Evolutionary conservation across 2,329 filamentous ascomycete genomes (phyloP), one percentile per base, ranked within the genome.

Genomic region (Thielaviopsis populi): DNA sequence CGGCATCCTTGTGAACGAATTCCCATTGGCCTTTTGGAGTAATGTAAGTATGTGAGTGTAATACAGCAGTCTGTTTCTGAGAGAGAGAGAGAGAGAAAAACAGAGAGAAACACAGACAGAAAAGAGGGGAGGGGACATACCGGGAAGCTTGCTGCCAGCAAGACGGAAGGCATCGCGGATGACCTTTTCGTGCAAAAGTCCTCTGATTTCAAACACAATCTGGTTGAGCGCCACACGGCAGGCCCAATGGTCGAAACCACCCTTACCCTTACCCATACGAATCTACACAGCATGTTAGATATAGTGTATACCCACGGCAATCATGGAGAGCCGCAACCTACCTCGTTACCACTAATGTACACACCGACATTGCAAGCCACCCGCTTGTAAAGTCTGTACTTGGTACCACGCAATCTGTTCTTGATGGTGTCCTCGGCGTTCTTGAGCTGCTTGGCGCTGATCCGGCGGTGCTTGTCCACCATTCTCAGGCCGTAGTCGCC

Each of bases 211-310:
- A 69, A 99, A 95, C 22, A 96, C 79, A 59, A 99, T 84, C 74
- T 94, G 89, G 75, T 88, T 96, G 61, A 97, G 89, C 8, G 90
- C 85, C 69, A 97, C 85, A 74, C 92, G 85, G 24, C 88, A 84
- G 3, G 92, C 91, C 94, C 94, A 99, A 72, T 95, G 89, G 73
- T 99, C 94, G 72, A 99, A 97, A 67, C 86, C 88, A 69, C 94
- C 94, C 74, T 99, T 99, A 76, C 94, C 94, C 77, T 97, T 99
- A 74, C 94, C 94, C 95, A 99, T 99, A 82, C 94, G 87, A 74
- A 90, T 87, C 84, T 86, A 68, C 62, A 63, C 54, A 62, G 7
- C 13, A 11, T 15, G 61, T 68, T 19, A 67, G 64, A 42, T 11
- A 69, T 61, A 56, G 22, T 19, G 15, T 59, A 27, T 13, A 42